Conservation (phyloP, 1,284 basidiomycete genomes). For the Ganoderma lingzhi region DNA sequence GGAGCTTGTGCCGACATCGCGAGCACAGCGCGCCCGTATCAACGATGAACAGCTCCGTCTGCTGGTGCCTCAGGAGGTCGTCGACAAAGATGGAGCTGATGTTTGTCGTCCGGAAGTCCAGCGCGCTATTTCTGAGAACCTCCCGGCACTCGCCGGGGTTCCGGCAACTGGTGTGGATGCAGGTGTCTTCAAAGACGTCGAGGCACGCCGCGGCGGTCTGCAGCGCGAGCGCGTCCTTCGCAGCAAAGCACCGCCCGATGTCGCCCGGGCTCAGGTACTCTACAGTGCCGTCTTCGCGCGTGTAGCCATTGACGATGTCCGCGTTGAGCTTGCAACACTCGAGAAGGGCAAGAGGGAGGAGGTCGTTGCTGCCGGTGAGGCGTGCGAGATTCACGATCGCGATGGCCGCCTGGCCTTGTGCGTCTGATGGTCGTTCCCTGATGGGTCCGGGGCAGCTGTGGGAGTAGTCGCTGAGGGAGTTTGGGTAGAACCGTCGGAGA, state of each 20-base stretch:
- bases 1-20: neutral
- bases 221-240: neutral
- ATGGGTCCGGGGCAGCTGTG: neutral
- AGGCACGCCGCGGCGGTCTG: neutral
- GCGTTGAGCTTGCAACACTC: slow-evolving; percentile 7
- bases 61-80: neutral
- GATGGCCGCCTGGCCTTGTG: neutral
- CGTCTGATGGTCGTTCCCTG: neutral
- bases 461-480: neutral
- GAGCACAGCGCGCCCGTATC: neutral
- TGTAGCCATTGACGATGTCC: neutral
- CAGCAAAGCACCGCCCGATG: neutral
- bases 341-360: slow-evolving; percentile 14
- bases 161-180: neutral
- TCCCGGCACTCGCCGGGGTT: neutral
- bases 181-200: neutral
- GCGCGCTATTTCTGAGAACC: neutral
- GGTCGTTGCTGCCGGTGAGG: slow-evolving; percentile 1
- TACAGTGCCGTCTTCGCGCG: neutral
- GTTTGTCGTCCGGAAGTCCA: neutral
- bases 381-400: slow-evolving; percentile 11
- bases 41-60: neutral
- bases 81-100: neutral
- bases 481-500: slow-evolving; percentile 8
- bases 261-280: neutral